Conservation (phyloP, 139 green algal genomes). For the Protoeuglena noctilucae region DNA sequence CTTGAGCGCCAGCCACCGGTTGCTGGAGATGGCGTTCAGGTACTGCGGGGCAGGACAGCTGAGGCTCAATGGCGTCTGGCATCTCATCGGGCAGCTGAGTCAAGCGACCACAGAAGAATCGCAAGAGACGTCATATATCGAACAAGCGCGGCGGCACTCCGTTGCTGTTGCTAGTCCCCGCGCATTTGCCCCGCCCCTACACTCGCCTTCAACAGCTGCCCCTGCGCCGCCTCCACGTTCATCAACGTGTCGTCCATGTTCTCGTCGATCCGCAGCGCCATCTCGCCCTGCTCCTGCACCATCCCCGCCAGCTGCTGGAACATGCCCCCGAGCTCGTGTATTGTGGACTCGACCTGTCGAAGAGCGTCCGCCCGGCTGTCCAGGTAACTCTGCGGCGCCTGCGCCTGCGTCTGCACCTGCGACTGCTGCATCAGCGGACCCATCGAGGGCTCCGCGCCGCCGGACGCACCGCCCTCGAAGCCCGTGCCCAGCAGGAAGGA, state of each 20-base stretch:
- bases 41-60: too few species aligned
- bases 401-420: slow-evolving; percentile 28
- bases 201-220: slow-evolving; percentile 90
- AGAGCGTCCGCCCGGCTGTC: slow-evolving; percentile 53
- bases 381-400: slow-evolving; percentile 27
- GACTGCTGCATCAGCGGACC: slow-evolving; percentile 18
- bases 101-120: too few species aligned
- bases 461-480: neutral
- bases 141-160: too few species aligned
- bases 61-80: too few species aligned
- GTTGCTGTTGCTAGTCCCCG: too few species aligned
- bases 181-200: too few species aligned
- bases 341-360: slow-evolving; percentile 88
- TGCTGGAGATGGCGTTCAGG: slow-evolving; percentile 76
- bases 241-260: slow-evolving; percentile 87
- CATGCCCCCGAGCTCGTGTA: slow-evolving; percentile 91
- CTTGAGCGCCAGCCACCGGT: slow-evolving; percentile 80
- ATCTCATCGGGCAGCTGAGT: too few species aligned
- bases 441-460: neutral
- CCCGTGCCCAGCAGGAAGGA: neutral
- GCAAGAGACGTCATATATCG: too few species aligned
- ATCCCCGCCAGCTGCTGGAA: slow-evolving; percentile 94
- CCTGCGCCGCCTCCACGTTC: slow-evolving; percentile 89
- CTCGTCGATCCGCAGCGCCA: slow-evolving; percentile 90
- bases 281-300: slow-evolving; percentile 78